These are phyloP conservation scores for Lanmaoa rubissima DNA, from an alignment of 768 basidiomycete genomes.

Conservation along the genomic window DNA sequence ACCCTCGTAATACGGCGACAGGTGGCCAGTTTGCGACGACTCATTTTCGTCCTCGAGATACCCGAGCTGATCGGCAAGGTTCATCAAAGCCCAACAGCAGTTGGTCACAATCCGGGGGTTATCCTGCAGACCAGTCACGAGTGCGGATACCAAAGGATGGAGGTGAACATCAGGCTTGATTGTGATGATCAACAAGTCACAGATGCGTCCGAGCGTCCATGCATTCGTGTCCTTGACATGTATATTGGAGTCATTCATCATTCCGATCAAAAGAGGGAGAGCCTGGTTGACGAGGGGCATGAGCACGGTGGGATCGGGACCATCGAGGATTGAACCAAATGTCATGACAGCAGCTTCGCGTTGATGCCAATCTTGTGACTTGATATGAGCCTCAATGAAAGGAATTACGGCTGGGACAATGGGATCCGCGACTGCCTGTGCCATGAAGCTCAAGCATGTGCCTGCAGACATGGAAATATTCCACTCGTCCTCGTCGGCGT, in stretches of 20 bases:
- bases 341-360: constrained; percentile 99
- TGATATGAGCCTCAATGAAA: constrained; percentile 97
- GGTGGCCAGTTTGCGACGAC: constrained; percentile 53
- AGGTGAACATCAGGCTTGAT: constrained; percentile 92
- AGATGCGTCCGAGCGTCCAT: constrained; percentile 96
- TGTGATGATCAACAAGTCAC: constrained; percentile 79
- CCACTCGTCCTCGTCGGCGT: constrained; percentile 99
- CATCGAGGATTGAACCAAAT: constrained; percentile 96
- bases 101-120: constrained; percentile 85
- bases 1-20: constrained; percentile 88
- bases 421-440: constrained; percentile 84
- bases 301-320: constrained; percentile 85
- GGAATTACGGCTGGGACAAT: constrained; percentile 94
- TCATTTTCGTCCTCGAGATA: constrained; percentile 62
- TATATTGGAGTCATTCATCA: constrained; percentile 84
- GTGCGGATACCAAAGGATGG: constrained; percentile 74
- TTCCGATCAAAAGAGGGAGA: constrained; percentile 87
- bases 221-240: constrained; percentile 97
- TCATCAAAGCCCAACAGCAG: constrained; percentile 97
- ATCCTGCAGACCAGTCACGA: constrained; percentile 79
- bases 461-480: constrained; percentile 97
- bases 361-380: constrained; percentile 86
- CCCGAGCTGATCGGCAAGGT: constrained; percentile 87
- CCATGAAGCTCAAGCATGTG: constrained; percentile 85
- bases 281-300: constrained; percentile 93